Percentiles rank a stretch among this genome's conserved stretches.
phyloP scores from a whole-genome alignment of 306 rosid genomes.

The Albizia julibrissin region DNA sequence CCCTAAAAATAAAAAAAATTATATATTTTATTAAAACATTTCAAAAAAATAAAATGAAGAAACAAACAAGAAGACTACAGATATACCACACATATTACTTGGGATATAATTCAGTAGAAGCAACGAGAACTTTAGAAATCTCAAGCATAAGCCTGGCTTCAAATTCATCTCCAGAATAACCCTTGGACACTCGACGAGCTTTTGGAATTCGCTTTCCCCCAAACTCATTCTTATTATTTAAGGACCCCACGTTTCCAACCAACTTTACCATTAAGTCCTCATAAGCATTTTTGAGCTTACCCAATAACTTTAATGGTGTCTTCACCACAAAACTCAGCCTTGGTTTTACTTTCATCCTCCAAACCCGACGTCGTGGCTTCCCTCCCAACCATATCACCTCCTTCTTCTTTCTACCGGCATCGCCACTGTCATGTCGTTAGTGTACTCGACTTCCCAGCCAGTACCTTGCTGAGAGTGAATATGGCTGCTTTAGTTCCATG shows the following conservation, averaged over 20 bases:
- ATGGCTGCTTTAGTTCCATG: constrained; percentile 34
- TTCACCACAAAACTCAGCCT: constrained; percentile 24
- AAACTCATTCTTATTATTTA: constrained; percentile 28
- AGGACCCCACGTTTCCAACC: constrained; percentile 32
- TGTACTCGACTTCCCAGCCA: background rate
- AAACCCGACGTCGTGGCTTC: constrained; percentile 7
- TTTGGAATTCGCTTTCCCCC: constrained; percentile 39
- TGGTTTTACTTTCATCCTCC: constrained; percentile 34
- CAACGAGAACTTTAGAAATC: constrained; percentile 59
- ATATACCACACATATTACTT: background rate
- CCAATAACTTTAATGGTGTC: constrained; percentile 34
- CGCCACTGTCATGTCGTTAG: background rate
- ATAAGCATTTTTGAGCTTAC: constrained; percentile 30
- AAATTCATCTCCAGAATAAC: constrained; percentile 36
- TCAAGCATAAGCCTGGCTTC: constrained; percentile 55
- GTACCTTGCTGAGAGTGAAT: constrained; percentile 24
- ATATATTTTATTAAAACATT: too few species aligned
- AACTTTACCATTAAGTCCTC: constrained; percentile 35
- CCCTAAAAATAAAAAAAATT: background rate
- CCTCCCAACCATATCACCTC: constrained; percentile 30
- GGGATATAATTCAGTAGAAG: constrained; percentile 46
- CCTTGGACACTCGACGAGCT: constrained; percentile 3
- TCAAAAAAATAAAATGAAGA: background rate
- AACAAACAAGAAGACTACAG: background rate
- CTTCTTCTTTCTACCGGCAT: background rate